Evolutionary conservation across 2,329 filamentous ascomycete species (phyloP).

Genomic region (Neoscytalidium dimidiatum): DNA sequence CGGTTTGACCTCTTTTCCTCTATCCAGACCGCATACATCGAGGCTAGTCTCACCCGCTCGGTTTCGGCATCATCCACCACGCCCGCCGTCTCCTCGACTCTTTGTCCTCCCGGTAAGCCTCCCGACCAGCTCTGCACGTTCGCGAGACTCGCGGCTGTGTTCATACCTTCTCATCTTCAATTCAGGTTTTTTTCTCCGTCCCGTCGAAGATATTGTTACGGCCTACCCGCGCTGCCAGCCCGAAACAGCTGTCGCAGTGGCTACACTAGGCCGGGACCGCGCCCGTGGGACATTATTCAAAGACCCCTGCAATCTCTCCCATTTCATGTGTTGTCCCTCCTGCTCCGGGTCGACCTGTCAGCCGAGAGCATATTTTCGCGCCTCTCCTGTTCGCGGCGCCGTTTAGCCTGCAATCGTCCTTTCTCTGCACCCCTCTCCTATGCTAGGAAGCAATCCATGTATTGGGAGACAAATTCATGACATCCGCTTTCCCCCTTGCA

Average conservation of each 20-base stretch:
- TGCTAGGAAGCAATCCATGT: conserved; percentile 18
- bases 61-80: conserved; percentile 18
- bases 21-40: conserved; percentile 20
- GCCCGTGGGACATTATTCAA: conserved; percentile 13
- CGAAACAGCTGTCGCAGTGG: conserved; percentile 14
- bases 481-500: conserved; percentile 17
- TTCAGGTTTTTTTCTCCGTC: not conserved
- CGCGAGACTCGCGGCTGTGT: conserved; percentile 18
- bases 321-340: not conserved
- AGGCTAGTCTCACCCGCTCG: conserved; percentile 20
- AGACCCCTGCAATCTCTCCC: conserved; percentile 20
- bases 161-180: not conserved
- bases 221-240: conserved; percentile 10
- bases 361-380: conserved; percentile 6
- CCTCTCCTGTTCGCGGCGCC: conserved; percentile 1
- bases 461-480: conserved; percentile 13
- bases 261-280: conserved; percentile 11
- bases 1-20: conserved; percentile 20
- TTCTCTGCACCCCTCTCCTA: conserved; percentile 12
- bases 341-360: not conserved
- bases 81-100: not conserved
- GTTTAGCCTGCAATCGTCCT: conserved; percentile 10
- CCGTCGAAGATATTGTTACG: conserved; percentile 7
- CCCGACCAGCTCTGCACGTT: conserved; percentile 15
- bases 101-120: conserved; percentile 16